phyloP scores from a whole-genome alignment of 2,329 filamentous ascomycete genomes.

The Neoscytalidium dimidiatum region DNA sequence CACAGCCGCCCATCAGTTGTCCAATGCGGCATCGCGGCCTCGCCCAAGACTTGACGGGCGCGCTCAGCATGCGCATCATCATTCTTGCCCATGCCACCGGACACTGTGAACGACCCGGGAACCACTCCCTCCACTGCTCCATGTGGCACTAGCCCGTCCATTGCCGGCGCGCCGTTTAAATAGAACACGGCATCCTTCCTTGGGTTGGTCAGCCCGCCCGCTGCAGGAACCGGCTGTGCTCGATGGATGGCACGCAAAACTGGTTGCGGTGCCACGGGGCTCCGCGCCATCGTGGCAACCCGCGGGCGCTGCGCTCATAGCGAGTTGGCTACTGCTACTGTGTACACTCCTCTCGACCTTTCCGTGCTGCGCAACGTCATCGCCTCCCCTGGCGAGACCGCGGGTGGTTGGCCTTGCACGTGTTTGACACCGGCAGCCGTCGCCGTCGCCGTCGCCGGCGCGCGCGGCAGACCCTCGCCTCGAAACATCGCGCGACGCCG shows the following conservation, averaged over 20 bases:
- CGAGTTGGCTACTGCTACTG: background rate
- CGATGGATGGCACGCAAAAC: background rate
- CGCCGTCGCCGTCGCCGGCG: background rate
- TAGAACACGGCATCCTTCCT: conserved; percentile 10
- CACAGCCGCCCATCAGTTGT: background rate
- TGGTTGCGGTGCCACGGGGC: background rate
- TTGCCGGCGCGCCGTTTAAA: background rate
- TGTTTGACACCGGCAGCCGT: background rate
- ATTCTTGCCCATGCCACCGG: conserved; percentile 6
- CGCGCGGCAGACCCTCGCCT: background rate
- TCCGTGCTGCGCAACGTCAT: background rate
- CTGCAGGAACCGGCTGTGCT: conserved; percentile 15
- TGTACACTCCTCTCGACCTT: background rate
- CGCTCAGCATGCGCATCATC: conserved; percentile 13
- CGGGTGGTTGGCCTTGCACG: background rate
- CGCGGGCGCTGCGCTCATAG: background rate
- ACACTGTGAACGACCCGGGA: conserved; percentile 4
- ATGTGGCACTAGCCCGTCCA: conserved; percentile 11
- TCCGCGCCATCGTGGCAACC: background rate
- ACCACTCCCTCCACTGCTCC: conserved; percentile 10
- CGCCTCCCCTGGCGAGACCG: background rate
- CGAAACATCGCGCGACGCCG: background rate
- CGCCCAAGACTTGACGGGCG: conserved; percentile 3
- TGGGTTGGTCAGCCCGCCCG: conserved; percentile 8
- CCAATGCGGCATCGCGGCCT: conserved; percentile 2